Evolutionary conservation across 2,329 filamentous ascomycete species (phyloP).

Genomic region (Cyphellophora europaea): DNA sequence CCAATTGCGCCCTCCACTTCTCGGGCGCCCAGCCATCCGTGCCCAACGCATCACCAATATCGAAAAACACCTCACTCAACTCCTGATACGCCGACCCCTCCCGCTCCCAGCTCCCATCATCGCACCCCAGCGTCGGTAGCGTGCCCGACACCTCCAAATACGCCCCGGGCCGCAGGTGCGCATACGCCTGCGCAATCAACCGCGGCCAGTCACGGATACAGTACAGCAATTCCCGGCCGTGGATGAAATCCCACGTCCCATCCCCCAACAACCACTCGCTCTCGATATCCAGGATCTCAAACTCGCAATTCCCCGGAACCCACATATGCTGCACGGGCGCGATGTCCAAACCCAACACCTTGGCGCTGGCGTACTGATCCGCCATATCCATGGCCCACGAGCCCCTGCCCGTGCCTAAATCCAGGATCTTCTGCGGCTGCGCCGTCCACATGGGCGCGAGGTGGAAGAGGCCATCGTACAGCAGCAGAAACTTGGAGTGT

Average conservation of each 20-base stretch:
- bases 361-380: conserved; percentile 27
- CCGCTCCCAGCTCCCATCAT: conserved; percentile 21
- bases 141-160: conserved; percentile 30
- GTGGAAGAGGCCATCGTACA: conserved; percentile 4
- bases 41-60: conserved; percentile 20
- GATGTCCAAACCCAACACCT: conserved; percentile 11
- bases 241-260: conserved; percentile 19
- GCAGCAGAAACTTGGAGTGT: conserved; percentile 8
- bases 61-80: conserved; percentile 20
- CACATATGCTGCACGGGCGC: conserved; percentile 8
- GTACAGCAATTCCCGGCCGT: conserved; percentile 19
- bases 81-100: conserved; percentile 15
- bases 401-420: conserved; percentile 10
- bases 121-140: conserved; percentile 18
- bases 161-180: conserved; percentile 29
- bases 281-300: conserved; percentile 22
- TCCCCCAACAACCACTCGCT: conserved; percentile 31
- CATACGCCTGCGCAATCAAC: conserved; percentile 2
- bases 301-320: conserved; percentile 11
- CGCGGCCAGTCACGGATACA: conserved; percentile 19
- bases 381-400: conserved; percentile 25
- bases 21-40: conserved; percentile 11
- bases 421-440: conserved; percentile 8
- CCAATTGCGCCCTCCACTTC: conserved; percentile 10
- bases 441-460: conserved; percentile 7